Evolutionary conservation across 2,329 filamentous ascomycete species (phyloP), one percentile per base, ranked within the genome.

Genomic region (Fusarium xylarioides): DNA sequence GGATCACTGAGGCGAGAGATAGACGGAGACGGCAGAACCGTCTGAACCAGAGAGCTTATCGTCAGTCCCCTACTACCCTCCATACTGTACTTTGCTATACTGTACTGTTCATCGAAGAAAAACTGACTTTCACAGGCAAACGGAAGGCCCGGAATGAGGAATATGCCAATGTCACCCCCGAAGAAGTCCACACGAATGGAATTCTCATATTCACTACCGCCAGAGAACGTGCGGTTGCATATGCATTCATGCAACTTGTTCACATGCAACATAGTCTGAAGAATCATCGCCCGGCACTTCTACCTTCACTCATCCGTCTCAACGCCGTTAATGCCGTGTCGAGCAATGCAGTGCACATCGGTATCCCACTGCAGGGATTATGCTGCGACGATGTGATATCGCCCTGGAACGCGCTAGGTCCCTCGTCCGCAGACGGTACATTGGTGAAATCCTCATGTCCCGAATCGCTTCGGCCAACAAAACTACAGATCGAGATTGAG

Each of bases 1-100:
- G 75, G 7, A 63, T 75, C 15, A 76, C 73, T n/a, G 66, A 70
- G 28, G 47, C 74, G n/a, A 58, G 64, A 5, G 75, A 77, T 32
- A 60, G 76, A 44, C 70, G 76, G 32, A 70, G 67, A 35, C 66
- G 75, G 18, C 76, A 77, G 63, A 77, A 77, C 26, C 76, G 76
- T 38, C 57, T 77, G 40, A 77, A 77, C 35, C 70, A 76, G 44
- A 59, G 76, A 53, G 74, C 76, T 26, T 75, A 70, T 57, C 69
- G 75, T 77, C 30, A 70, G 75, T 70, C 28, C 21, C 12, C 12
- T 35, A 12, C 32, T 47, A n/a, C 28, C 37, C 34, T 49, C 63
- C 26, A 32, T n/a, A n/a, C 28, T 18, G 16, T 19, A 30, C 7
- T 19, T 26, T 35, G n/a, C 30, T 63, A 11, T 43, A 44, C 26